A percentile compares a stretch with the other conserved stretches of the same genome.
Conservation (phyloP, 192 early-diverging fungal species). For the Backusella psychrophila region DNA sequence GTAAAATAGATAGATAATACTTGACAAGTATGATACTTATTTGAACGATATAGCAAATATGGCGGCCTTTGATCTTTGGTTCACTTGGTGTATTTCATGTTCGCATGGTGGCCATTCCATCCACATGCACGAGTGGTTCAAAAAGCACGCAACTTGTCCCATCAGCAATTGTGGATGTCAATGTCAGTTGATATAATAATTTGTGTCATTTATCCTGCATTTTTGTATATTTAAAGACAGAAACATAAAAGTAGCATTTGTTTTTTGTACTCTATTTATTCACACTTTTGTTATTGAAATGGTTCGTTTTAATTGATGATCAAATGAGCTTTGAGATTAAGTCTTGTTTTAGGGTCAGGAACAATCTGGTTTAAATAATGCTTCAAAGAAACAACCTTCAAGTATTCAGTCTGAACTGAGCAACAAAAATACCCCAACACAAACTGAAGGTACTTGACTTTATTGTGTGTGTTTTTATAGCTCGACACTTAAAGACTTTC, state of each 20-base stretch:
- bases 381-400: neutral
- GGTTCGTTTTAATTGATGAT: neutral
- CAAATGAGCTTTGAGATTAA: neutral
- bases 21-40: neutral
- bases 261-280: neutral
- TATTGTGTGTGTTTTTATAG: neutral
- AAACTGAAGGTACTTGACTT: neutral
- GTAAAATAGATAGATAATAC: slow-evolving; percentile 15
- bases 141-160: slow-evolving; percentile 79
- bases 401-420: neutral
- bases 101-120: slow-evolving; percentile 92
- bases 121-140: slow-evolving; percentile 92
- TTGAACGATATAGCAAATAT: slow-evolving; percentile 33
- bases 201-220: neutral
- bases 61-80: slow-evolving; percentile 83
- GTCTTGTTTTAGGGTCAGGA: neutral
- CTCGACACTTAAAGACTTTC: neutral
- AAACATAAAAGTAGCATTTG: neutral
- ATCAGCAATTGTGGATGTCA: slow-evolving; percentile 85
- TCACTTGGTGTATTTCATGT: slow-evolving; percentile 98
- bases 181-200: slow-evolving; percentile 38
- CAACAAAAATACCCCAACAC: neutral
- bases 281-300: neutral
- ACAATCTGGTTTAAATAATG: neutral
- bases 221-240: neutral